Conservation (phyloP, 1,284 basidiomycete species). For the Sporisorium reilianum region DNA sequence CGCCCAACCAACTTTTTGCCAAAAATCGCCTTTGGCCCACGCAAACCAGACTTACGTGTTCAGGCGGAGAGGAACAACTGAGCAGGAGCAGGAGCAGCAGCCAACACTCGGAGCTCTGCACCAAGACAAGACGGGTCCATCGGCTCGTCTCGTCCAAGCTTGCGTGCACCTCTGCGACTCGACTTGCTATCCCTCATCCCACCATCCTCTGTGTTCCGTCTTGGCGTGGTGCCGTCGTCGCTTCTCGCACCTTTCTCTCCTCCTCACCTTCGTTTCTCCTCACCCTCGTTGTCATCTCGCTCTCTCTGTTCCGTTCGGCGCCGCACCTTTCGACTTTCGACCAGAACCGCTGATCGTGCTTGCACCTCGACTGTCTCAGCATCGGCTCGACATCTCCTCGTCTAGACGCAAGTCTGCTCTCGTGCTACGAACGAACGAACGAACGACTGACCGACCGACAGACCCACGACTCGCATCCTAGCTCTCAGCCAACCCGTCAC, state of each 20-base stretch:
- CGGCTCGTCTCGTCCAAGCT: too few relatives aligned
- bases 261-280: conserved; percentile 2
- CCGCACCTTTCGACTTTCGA: not conserved
- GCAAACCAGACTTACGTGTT: conserved; percentile 1
- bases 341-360: not conserved
- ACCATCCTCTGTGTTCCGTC: conserved; percentile 14
- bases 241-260: conserved; percentile 26
- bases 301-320: not conserved
- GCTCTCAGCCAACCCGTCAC: not conserved
- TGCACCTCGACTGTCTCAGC: not conserved
- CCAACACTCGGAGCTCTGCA: not conserved
- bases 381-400: not conserved
- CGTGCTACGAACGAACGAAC: too few relatives aligned
- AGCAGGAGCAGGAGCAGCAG: too few relatives aligned
- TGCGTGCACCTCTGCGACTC: not conserved
- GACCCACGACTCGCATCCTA: not conserved
- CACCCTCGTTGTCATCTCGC: not conserved
- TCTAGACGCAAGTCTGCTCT: not conserved
- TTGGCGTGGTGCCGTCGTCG: conserved; percentile 17
- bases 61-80: not conserved
- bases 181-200: not conserved
- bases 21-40: not conserved
- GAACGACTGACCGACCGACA: not conserved
- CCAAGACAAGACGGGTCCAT: too few relatives aligned
- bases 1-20: not conserved